Evolutionary conservation across 495 filamentous ascomycete genomes (phyloP).

Genomic region (Astrocystis sublimbata): DNA sequence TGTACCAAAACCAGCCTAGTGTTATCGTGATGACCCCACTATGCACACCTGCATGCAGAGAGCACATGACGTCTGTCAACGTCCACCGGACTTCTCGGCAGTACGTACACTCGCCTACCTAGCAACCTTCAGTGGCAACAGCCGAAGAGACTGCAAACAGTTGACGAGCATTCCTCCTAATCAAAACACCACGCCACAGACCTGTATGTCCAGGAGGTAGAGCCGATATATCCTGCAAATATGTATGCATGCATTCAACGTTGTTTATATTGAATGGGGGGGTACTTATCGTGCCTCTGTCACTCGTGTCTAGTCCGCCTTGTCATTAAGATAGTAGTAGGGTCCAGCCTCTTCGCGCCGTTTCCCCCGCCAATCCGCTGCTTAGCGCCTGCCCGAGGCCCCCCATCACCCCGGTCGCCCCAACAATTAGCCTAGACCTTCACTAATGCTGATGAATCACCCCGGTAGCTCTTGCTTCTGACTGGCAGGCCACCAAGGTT

Average conservation of each 20-base stretch:
- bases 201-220: background rate
- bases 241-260: too few species aligned
- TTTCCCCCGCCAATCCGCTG: constrained; percentile 16
- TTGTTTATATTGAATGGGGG: too few species aligned
- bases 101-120: background rate
- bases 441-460: constrained; percentile 33
- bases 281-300: background rate
- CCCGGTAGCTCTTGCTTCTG: constrained; percentile 6
- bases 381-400: constrained; percentile 3
- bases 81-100: background rate
- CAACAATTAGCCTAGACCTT: too few species aligned
- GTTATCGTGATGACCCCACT: constrained; percentile 15
- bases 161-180: background rate
- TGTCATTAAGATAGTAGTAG: constrained; percentile 1
- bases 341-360: constrained; percentile 15
- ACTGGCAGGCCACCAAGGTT: constrained; percentile 21
- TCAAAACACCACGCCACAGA: background rate
- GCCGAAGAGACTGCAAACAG: background rate
- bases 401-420: background rate
- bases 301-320: background rate
- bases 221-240: background rate
- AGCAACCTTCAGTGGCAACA: background rate
- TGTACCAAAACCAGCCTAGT: background rate
- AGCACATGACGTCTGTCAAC: constrained; percentile 16
- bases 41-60: too few species aligned